Evolutionary conservation across 2,329 filamentous ascomycete genomes (phyloP).

Genomic region (Aspergillus niger): DNA sequence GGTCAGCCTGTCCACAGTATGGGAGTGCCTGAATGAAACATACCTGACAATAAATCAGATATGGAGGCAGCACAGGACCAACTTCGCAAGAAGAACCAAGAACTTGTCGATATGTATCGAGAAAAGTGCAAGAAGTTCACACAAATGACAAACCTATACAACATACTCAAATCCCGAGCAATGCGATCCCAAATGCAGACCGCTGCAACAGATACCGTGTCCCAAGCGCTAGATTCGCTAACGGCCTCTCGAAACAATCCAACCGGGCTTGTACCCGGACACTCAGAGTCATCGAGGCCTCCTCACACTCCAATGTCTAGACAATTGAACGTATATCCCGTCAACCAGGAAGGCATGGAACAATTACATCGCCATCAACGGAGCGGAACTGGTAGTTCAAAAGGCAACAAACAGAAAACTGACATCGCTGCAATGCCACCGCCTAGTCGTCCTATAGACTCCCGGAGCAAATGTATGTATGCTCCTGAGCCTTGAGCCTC

Average conservation of each 20-base stretch:
- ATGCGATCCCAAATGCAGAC: constrained; percentile 57
- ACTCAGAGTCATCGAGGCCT: constrained; percentile 15
- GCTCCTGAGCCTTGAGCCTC: no score
- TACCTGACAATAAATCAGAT: constrained; percentile 37
- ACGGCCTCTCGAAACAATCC: constrained; percentile 22
- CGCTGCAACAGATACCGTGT: constrained; percentile 57
- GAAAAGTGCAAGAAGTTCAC: constrained; percentile 71
- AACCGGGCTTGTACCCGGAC: constrained; percentile 15
- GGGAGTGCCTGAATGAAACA: background rate
- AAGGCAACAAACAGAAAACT: constrained; percentile 24
- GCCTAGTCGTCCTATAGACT: constrained; percentile 27
- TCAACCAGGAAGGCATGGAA: constrained; percentile 35
- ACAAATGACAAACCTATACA: constrained; percentile 66
- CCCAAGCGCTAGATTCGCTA: constrained; percentile 48
- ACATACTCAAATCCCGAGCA: constrained; percentile 57
- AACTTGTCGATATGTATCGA: constrained; percentile 65
- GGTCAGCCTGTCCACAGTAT: constrained; percentile 49
- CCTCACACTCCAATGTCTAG: constrained; percentile 29
- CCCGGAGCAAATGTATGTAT: constrained; percentile 27
- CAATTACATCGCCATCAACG: constrained; percentile 43
- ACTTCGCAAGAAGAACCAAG: constrained; percentile 70
- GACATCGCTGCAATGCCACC: constrained; percentile 33
- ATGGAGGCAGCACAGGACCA: constrained; percentile 64
- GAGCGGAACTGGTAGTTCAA: constrained; percentile 44
- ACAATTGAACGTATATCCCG: constrained; percentile 24